phyloP scores from a whole-genome alignment of 2,329 filamentous ascomycete species.

The Fusarium austroafricanum region DNA sequence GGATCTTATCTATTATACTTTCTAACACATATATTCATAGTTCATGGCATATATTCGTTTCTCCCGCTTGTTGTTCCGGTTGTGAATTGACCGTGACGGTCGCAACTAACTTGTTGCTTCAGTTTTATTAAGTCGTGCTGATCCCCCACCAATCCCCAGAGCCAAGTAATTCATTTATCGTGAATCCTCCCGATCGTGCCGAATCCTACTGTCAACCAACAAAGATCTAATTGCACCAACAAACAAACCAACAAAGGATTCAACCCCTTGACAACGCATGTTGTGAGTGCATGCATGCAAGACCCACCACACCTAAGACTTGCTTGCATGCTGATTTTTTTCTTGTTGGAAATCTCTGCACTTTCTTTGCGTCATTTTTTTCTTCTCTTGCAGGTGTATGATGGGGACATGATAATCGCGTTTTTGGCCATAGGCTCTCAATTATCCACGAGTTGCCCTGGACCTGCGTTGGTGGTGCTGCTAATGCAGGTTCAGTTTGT shows the following conservation, averaged over 20 bases:
- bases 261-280: neutral
- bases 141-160: neutral
- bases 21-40: slow-evolving; percentile 40
- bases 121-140: neutral
- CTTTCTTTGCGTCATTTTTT: slow-evolving; percentile 27
- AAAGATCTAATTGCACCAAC: too few species aligned
- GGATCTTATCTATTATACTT: slow-evolving; percentile 34
- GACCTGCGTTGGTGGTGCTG: neutral
- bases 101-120: neutral
- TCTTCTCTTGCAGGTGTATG: neutral
- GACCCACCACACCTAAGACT: slow-evolving; percentile 1
- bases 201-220: neutral
- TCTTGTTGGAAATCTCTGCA: slow-evolving; percentile 19
- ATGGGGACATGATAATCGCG: slow-evolving; percentile 24
- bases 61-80: neutral
- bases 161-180: slow-evolving; percentile 8
- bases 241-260: too few species aligned
- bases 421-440: slow-evolving; percentile 36
- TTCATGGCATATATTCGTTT: slow-evolving; percentile 44
- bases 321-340: neutral
- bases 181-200: neutral
- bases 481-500: slow-evolving; percentile 43
- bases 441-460: slow-evolving; percentile 31
- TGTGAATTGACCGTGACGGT: neutral
- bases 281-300: neutral